Base-by-base conservation (phyloP, 441 rosid genomes). In the Gossypium gossypioides region DNA sequence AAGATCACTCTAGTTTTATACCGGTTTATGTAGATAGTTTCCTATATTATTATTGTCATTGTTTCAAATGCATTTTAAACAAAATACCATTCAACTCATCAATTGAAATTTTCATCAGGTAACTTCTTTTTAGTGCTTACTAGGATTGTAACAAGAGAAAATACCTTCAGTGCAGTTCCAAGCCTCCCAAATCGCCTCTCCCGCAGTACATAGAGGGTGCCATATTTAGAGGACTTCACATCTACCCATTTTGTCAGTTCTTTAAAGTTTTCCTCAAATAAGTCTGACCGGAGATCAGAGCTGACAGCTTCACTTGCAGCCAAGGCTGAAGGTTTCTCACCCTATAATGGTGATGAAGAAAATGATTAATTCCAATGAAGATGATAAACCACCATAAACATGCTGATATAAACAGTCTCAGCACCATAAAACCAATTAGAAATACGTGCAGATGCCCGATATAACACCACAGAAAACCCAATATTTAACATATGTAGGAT, bases 221-320 rank as follows among this genome's bases (percentile, higher is more conserved):
- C 93, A 16, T 87, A 90, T 57, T 95, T 95, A 2, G 90, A 74
- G 62, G 98, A 87, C 87, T 87, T 95, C 50, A 85, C 81, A 64
- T 90, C 92, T 8, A 87, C 97, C 99, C 99, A 95, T 86, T 91
- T 92, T 65, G 78, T 80, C 76, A 95, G 78, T 80, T 92, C 97
- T 74, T 80, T 91, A 75, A 82, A 86, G 83, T 85, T 91, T 66
- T 95, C 92, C 82, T 91, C 95, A 50, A 92, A 95, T 40, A 63
- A 51, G 79, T 91, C 94, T 56, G 81, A 81, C 74, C 77, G 76
- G 66, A 72, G 24, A 72, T 81, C 79, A 60, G 84, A 75, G 27
- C 65, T 84, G 63, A 77, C 77, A 72, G 75, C 84, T 64, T 86
- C 91, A 24, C 70, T 71, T 63, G 21, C 76, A 77, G 77, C 74